Base-by-base conservation (phyloP, 768 basidiomycete species). In the Pleurotus platypus region DNA sequence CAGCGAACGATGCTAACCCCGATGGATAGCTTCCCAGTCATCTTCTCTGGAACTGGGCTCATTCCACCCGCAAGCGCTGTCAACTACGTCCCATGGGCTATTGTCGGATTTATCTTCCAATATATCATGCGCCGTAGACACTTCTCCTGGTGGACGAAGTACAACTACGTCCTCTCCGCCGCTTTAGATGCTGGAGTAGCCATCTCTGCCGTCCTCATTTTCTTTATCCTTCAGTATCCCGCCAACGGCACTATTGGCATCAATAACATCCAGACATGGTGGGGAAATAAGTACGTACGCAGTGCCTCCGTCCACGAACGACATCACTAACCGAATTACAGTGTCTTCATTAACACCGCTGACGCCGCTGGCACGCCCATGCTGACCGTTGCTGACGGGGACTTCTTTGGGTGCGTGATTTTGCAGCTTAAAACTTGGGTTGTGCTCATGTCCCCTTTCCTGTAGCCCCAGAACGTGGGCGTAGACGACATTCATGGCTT, bases 161-260 rank as follows among this genome's bases (percentile, higher is more conserved):
- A 82, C 69, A 82, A 82, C 63, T 82, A 87, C 60, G 82, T 89
- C 16, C 69, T 89, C n/a, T 89, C 87, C 5, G 85, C 87, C 8
- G 88, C 85, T 3, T 63, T 90, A 62, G 88, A 89, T 62, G 79
- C 87, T 12, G 87, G 89, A n/a, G 72, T 87, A 7, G 86, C 86
- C 0, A 61, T 88, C 15, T 69, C 78, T 18, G 69, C 78, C 2
- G 70, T 89, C 22, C 59, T 78, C 51, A 75, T 87, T 26, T 61
- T 75, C 55, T 75, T 87, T 42, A 86, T 83, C 72, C 85, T 86
- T 63, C 83, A 90, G 68, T 89, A 82, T 62, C 88, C 87, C 1
- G 60, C 60, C 57, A 77, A 87, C 56, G 86, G 87, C 2, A 70
- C 69, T 9, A 87, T 90, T 59, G 88, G 85, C 5, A 4, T 64